These are phyloP conservation scores for Porphyrellus cyaneotinctus DNA, from an alignment of 768 basidiomycete genomes.

Conservation along the genomic window DNA sequence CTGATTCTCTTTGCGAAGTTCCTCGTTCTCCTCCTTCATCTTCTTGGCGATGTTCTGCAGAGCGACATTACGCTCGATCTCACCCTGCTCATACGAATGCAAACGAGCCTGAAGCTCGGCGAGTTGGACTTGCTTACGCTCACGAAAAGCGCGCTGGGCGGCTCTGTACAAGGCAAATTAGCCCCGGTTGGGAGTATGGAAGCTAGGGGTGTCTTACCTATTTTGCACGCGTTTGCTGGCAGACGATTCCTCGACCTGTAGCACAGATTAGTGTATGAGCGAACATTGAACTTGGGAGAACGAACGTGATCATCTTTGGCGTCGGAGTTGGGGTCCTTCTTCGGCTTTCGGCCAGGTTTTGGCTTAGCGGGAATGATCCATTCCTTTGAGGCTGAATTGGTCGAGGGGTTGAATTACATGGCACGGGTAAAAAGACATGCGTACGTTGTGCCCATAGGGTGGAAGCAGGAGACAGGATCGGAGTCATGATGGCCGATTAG, in stretches of 20 bases:
- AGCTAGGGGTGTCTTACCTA: slow-evolving; percentile 40
- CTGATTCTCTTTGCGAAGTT: slow-evolving; percentile 63
- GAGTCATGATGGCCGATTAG: slow-evolving; percentile 28
- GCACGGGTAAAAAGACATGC: slow-evolving; percentile 2
- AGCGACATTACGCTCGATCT: slow-evolving; percentile 82
- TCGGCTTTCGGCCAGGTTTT: slow-evolving; percentile 85
- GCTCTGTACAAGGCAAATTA: slow-evolving; percentile 46
- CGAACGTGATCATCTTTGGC: slow-evolving; percentile 50
- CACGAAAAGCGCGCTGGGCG: slow-evolving; percentile 86
- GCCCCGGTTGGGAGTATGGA: neutral
- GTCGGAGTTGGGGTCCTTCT: slow-evolving; percentile 49
- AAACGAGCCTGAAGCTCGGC: slow-evolving; percentile 84
- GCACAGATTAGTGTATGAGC: slow-evolving; percentile 5
- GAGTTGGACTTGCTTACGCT: slow-evolving; percentile 84
- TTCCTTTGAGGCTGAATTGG: slow-evolving; percentile 69
- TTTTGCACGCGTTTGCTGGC: slow-evolving; percentile 71
- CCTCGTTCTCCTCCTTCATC: slow-evolving; percentile 83
- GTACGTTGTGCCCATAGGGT: slow-evolving; percentile 76
- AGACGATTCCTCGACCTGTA: slow-evolving; percentile 45
- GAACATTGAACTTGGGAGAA: slow-evolving; percentile 7
- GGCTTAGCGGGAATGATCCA: slow-evolving; percentile 86
- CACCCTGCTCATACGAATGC: slow-evolving; percentile 85
- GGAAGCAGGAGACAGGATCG: slow-evolving; percentile 31
- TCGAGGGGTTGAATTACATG: neutral
- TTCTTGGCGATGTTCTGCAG: slow-evolving; percentile 79